These are phyloP conservation scores for Candida alai DNA, from an alignment of 805 yeast genomes.

Conservation along the genomic window DNA sequence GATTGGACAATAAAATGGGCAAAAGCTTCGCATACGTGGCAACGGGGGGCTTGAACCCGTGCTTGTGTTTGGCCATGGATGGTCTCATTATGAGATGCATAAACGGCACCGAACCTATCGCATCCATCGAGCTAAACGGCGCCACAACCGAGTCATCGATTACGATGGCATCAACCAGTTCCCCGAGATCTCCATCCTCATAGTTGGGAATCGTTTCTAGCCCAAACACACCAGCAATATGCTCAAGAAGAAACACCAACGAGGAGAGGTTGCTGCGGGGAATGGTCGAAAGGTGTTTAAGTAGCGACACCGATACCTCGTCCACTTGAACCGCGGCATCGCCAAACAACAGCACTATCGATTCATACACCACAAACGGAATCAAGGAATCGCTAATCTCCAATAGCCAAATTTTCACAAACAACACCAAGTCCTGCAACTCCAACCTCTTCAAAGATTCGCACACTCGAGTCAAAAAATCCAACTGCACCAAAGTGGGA, in stretches of 20 bases:
- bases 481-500: conserved; percentile 20
- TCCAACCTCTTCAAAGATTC: conserved; percentile 10
- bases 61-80: conserved; percentile 29
- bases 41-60: conserved; percentile 40
- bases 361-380: conserved; percentile 38
- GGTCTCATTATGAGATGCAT: conserved; percentile 40
- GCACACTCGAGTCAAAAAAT: conserved; percentile 18
- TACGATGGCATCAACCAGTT: conserved; percentile 7
- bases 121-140: conserved; percentile 31
- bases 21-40: conserved; percentile 23
- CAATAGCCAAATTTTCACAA: conserved; percentile 37
- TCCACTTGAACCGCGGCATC: conserved; percentile 6
- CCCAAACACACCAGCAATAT: conserved; percentile 22
- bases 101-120: conserved; percentile 37
- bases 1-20: conserved; percentile 23
- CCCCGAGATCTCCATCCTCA: conserved; percentile 14
- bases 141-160: conserved; percentile 8
- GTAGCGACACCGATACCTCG: too few species aligned
- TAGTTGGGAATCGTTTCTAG: conserved; percentile 22
- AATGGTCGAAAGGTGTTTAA: conserved; percentile 26
- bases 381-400: conserved; percentile 40
- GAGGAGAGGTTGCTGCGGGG: conserved; percentile 40
- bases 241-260: conserved; percentile 32
- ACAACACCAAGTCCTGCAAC: conserved; percentile 20
- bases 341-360: conserved; percentile 19